Conservation (phyloP, 805 yeast genomes). For the Candida stauntonica region DNA sequence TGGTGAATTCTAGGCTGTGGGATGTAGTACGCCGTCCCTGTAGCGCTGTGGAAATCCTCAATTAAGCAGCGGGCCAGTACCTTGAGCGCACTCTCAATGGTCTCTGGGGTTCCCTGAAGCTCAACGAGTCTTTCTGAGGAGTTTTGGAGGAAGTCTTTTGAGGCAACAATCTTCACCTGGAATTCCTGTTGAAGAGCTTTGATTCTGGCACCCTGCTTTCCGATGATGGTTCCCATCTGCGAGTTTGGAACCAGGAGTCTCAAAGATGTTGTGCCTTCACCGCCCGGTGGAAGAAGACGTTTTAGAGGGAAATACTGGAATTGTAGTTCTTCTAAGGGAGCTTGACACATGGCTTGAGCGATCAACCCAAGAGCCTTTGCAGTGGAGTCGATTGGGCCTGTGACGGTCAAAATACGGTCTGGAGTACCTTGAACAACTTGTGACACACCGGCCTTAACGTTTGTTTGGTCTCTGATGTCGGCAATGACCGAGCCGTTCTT, state of each 20-base stretch:
- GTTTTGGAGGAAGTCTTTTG: conserved; percentile 75
- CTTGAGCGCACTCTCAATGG: conserved; percentile 52
- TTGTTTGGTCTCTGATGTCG: conserved; percentile 65
- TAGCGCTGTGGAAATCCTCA: conserved; percentile 67
- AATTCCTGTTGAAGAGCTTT: conserved; percentile 68
- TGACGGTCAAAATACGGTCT: conserved; percentile 76
- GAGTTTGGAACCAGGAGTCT: conserved; percentile 76
- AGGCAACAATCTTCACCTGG: conserved; percentile 78
- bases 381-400: conserved; percentile 67
- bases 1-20: conserved; percentile 8
- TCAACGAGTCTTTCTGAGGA: conserved; percentile 86
- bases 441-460: conserved; percentile 83
- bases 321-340: conserved; percentile 30
- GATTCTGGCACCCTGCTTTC: conserved; percentile 76
- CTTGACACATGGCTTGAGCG: conserved; percentile 57
- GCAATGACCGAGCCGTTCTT: conserved; percentile 78
- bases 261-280: conserved; percentile 50
- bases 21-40: conserved; percentile 56
- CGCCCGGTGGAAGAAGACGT: conserved; percentile 49
- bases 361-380: conserved; percentile 68
- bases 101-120: conserved; percentile 71
- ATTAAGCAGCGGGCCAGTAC: conserved; percentile 66
- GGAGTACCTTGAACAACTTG: conserved; percentile 74
- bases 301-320: conserved; percentile 58
- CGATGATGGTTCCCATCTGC: conserved; percentile 87